These are phyloP conservation scores for Lumnitzera racemosa DNA, from an alignment of 345 rosid genomes.

Conservation along the genomic window DNA sequence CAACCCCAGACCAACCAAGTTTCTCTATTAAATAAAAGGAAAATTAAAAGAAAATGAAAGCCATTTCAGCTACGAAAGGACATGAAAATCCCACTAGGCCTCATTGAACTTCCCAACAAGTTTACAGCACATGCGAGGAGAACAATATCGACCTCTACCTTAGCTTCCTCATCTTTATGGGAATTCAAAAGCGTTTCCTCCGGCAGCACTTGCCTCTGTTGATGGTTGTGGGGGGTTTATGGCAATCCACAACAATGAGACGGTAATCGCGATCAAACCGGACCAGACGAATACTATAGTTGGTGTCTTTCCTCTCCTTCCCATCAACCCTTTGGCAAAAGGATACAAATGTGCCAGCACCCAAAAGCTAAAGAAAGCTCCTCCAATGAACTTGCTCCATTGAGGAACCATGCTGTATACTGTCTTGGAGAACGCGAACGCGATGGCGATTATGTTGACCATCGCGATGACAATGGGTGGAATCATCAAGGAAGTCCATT, in stretches of 20 bases:
- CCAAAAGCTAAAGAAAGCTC: slow-evolving; percentile 94
- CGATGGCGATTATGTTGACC: slow-evolving; percentile 73
- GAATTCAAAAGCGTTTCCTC: slow-evolving; percentile 49
- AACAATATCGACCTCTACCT: too few species aligned
- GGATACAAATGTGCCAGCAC: slow-evolving; percentile 92
- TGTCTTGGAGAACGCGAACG: slow-evolving; percentile 59
- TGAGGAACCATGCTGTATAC: slow-evolving; percentile 51
- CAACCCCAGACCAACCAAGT: too few species aligned
- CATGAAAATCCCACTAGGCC: too few species aligned
- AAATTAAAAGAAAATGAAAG: too few species aligned
- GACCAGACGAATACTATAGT: slow-evolving; percentile 92
- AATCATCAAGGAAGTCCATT: slow-evolving; percentile 86
- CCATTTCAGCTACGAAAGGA: too few species aligned
- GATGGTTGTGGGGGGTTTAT: slow-evolving; percentile 39
- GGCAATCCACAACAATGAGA: slow-evolving; percentile 78
- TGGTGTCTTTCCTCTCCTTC: slow-evolving; percentile 89
- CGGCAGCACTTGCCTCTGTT: slow-evolving; percentile 6
- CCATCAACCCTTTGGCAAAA: slow-evolving; percentile 93
- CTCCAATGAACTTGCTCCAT: slow-evolving; percentile 90
- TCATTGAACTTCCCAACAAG: too few species aligned
- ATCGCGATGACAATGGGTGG: slow-evolving; percentile 87
- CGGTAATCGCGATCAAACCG: slow-evolving; percentile 79
- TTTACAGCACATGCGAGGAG: too few species aligned
- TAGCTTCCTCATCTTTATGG: slow-evolving; percentile 27
- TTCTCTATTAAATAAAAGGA: too few species aligned